These are phyloP conservation scores for Leishmania arabica DNA, from an alignment of 208 protist species.

Conservation along the genomic window DNA sequence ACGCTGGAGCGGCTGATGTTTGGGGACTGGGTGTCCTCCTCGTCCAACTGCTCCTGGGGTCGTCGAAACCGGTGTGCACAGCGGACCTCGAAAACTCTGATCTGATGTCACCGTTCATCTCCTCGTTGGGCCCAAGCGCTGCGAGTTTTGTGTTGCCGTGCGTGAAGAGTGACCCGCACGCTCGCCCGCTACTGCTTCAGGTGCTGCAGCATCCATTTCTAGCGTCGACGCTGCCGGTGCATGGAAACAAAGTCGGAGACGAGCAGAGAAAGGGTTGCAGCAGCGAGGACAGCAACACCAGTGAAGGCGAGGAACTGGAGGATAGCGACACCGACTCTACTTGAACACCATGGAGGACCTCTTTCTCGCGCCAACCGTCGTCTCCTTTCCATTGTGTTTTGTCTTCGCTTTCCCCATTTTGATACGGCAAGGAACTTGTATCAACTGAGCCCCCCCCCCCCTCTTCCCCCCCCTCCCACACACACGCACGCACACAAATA, in stretches of 20 bases:
- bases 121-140: slow-evolving; percentile 39
- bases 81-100: slow-evolving; percentile 68
- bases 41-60: slow-evolving; percentile 50
- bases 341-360: background rate
- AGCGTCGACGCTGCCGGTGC: background rate
- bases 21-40: slow-evolving; percentile 78
- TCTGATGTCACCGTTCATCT: slow-evolving; percentile 60
- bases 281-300: slow-evolving; percentile 1
- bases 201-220: slow-evolving; percentile 70
- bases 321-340: background rate
- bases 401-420: background rate
- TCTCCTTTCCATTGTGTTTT: background rate
- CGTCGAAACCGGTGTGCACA: slow-evolving; percentile 41
- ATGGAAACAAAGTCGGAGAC: background rate
- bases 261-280: background rate
- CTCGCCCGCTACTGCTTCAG: slow-evolving; percentile 55
- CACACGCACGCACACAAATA: background rate
- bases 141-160: slow-evolving; percentile 67
- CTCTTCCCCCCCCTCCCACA: background rate
- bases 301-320: slow-evolving; percentile 24
- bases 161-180: slow-evolving; percentile 51
- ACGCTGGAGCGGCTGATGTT: slow-evolving; percentile 64
- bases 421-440: background rate
- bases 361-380: background rate
- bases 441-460: background rate